Evolutionary conservation across 2,329 filamentous ascomycete genomes (phyloP), one percentile per base, ranked within the genome.

Genomic region (Alternaria panax): DNA sequence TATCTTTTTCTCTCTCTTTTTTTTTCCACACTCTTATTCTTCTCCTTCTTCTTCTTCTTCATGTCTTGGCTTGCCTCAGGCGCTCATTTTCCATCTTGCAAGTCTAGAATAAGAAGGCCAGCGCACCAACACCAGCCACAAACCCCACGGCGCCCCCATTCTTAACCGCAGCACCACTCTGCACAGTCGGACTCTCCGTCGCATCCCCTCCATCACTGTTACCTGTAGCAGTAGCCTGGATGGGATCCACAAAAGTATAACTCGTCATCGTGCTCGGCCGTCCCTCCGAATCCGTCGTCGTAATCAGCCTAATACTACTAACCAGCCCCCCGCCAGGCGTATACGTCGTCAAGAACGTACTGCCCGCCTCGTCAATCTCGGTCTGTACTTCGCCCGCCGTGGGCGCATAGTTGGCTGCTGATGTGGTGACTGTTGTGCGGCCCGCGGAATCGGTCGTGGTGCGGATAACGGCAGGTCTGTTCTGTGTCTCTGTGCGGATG

Each of bases 281-380:
- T 8, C 77, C 77, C 41, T 75, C 62, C 0, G 64, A 48, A 14
- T 72, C 71, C 7, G 73, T 78, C 12, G 75, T 76, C 1, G 75
- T 78, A 36, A 74, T 57, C 4, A 83, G 64, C 28, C 79, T 73
- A 27, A 83, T 61, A 46, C 73, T 72, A 63, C 72, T 79, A 20
- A 83, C 77, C 8, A 62, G 68, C 20, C 77, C 80, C 45, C 76
- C 80, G 46, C 67, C 73, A 4, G 82, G 82, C 1, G 81, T 82
- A 65, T 80, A 82, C 1, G 82, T 84, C 3, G 82, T 81, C 51
- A 81, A 63, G 55, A 83, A 77, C 3, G 80, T 79, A 36, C 68
- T 62, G 24, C 82, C 82, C 7, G 60, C 24, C 2, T 64, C 69
- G 60, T 84, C 73, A 11, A 80, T 83, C 16, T 73, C 71, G 9